Evolutionary conservation across 2,329 filamentous ascomycete genomes (phyloP).

Genomic region (Colletotrichum magnum): DNA sequence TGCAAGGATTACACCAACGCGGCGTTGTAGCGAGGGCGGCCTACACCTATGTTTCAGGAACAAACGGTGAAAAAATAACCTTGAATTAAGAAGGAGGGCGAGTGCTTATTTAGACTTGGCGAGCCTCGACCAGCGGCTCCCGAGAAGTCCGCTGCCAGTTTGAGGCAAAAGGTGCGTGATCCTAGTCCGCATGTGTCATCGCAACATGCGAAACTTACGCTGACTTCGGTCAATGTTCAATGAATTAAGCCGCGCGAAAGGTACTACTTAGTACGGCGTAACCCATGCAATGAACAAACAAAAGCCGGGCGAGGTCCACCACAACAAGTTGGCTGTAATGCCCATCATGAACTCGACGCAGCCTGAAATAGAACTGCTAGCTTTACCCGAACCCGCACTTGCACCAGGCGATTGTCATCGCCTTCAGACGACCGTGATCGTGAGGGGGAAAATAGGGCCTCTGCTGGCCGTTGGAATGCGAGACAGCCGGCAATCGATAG

Average conservation of each 20-base stretch:
- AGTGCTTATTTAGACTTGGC: conserved; percentile 33
- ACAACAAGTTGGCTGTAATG: not conserved
- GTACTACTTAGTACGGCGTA: too few species aligned
- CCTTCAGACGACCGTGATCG: too few species aligned
- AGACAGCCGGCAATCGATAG: too few species aligned
- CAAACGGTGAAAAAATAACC: conserved; percentile 22
- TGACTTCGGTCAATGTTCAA: not conserved
- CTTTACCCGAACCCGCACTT: not conserved
- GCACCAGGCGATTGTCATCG: not conserved
- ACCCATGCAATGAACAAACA: too few species aligned
- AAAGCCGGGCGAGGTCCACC: too few species aligned
- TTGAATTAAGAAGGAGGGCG: conserved; percentile 22
- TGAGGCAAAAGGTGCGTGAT: not conserved
- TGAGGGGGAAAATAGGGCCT: too few species aligned
- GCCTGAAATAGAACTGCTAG: not conserved
- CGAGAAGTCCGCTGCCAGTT: not conserved
- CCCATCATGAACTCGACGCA: not conserved
- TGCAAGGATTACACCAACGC: conserved; percentile 11
- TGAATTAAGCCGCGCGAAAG: not conserved
- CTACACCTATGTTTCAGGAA: conserved; percentile 29
- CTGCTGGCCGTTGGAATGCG: too few species aligned
- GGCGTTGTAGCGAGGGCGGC: conserved; percentile 5
- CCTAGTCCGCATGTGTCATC: not conserved
- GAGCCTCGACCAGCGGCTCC: not conserved
- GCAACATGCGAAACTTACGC: not conserved